Conservation (phyloP, 2,329 filamentous ascomycete genomes). For the Chaetomium globosum region DNA sequence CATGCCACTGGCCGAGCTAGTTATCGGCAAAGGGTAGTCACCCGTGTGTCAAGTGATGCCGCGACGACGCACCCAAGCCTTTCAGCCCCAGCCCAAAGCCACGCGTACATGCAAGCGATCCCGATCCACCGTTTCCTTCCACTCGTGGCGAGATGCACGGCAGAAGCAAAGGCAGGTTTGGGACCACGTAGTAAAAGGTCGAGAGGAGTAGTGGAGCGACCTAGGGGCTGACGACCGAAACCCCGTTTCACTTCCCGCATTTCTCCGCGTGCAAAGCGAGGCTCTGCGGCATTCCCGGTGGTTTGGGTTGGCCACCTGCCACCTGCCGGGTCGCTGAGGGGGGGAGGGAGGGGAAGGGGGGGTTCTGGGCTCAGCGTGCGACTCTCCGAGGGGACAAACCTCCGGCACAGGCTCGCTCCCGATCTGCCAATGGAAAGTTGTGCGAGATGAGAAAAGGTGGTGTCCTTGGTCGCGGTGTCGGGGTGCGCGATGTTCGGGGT, state of each 20-base stretch:
- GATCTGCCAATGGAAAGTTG: slow-evolving; percentile 10
- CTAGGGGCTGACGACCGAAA: background rate
- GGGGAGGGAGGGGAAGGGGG: background rate
- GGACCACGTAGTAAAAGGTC: background rate
- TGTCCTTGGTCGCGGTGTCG: background rate
- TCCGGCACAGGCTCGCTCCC: background rate
- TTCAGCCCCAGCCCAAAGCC: slow-evolving; percentile 3
- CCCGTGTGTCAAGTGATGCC: slow-evolving; percentile 1
- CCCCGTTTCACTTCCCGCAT: slow-evolving; percentile 12
- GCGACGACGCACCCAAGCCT: background rate
- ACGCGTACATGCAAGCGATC: background rate
- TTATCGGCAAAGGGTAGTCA: background rate
- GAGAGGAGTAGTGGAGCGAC: too few species aligned
- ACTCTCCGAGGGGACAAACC: slow-evolving; percentile 13
- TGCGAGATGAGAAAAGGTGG: background rate
- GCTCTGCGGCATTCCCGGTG: slow-evolving; percentile 15
- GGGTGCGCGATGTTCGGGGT: background rate
- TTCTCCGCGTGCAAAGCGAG: background rate
- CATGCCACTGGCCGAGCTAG: slow-evolving; percentile 4
- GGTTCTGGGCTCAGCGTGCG: slow-evolving; percentile 14
- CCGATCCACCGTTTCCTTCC: background rate
- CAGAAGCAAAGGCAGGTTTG: background rate
- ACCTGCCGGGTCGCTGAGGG: background rate
- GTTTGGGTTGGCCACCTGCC: slow-evolving; percentile 1
- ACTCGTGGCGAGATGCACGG: background rate